Conservation (phyloP, 805 yeast species). For the Wickerhamiella shivajii region DNA sequence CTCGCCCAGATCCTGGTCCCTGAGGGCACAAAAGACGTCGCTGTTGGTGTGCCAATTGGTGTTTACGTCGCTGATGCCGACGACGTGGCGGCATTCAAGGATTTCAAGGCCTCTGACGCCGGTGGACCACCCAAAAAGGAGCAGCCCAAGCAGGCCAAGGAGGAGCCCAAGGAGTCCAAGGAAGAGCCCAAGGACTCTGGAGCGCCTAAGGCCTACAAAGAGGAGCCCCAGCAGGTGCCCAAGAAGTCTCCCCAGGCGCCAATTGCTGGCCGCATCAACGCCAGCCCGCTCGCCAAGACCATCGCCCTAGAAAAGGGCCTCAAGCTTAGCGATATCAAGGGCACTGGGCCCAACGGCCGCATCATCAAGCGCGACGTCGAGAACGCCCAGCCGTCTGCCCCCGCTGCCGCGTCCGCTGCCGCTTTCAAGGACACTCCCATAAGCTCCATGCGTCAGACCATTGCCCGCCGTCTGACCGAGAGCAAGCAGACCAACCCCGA, state of each 20-base stretch:
- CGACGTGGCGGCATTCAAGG: constrained; percentile 79
- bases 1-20: constrained; percentile 55
- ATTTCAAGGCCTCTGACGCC: constrained; percentile 73
- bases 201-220: constrained; percentile 5
- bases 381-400: constrained; percentile 36
- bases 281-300: constrained; percentile 90
- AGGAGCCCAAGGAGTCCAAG: constrained; percentile 12
- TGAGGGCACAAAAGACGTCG: constrained; percentile 78
- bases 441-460: constrained; percentile 84
- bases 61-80: constrained; percentile 80
- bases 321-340: constrained; percentile 68
- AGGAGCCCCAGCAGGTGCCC: constrained; percentile 4
- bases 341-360: constrained; percentile 93
- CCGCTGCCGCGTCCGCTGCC: constrained; percentile 37
- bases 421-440: constrained; percentile 72
- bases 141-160: constrained; percentile 21
- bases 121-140: constrained; percentile 30
- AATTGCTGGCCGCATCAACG: constrained; percentile 57
- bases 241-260: constrained; percentile 23
- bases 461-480: constrained; percentile 73
- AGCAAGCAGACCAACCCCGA: constrained; percentile 83
- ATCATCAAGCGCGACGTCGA: constrained; percentile 86
- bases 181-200: constrained; percentile 3
- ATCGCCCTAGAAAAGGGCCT: constrained; percentile 87
- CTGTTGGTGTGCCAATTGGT: constrained; percentile 92